Base-by-base conservation (phyloP, 805 yeast species). In the Ogataea pilisensis region DNA sequence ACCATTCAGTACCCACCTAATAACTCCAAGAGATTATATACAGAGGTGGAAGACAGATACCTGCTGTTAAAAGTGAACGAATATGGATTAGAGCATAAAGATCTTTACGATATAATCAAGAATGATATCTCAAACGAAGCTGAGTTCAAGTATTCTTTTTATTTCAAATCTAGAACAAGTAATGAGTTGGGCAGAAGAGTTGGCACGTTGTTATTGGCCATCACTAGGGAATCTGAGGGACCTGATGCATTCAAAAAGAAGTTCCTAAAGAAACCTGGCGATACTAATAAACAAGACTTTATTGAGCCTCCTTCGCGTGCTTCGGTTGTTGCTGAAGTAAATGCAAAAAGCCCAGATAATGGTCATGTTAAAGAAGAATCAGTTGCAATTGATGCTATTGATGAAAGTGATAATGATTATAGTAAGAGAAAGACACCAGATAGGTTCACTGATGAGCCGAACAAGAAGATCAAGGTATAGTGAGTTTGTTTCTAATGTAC, bases 1-100 rank as follows among this genome's bases (percentile, higher is more conserved):
- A 63, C 63, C 4, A 79, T 85, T 19, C 83, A 76, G 40, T 85
- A 83, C 45, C 91, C 93, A 0, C 90, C 90, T n/a, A 85, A 84
- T 55, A 85, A 83, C 57, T 83, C 93, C 11, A 83, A 85, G 54
- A 66, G 89, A 50, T 72, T 83, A 8, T 85, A 82, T 52, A 78
- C 85, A 8, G 75, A 76, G 25, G 59, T 72, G 0, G 95, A 85
- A 55, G 95, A 85, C 55, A 69, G 86, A 39, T 85, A 80, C 50
- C 64, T 85, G 20, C 55, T 85, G 37, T 51, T 73, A 22, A 73
- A 77, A 40, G 82, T 82, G 1, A 70, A 81, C 58, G 80, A 80
- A 50, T 70, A 75, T 49, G 95, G 95, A 0, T 58, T 85, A 20
- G 68, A 75, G 52, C 66, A 76, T 34, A 81, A 78, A 19, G 71